These are phyloP conservation scores for Plasmodium gaboni DNA, from an alignment of 169 alveolate genomes.

Conservation along the genomic window DNA sequence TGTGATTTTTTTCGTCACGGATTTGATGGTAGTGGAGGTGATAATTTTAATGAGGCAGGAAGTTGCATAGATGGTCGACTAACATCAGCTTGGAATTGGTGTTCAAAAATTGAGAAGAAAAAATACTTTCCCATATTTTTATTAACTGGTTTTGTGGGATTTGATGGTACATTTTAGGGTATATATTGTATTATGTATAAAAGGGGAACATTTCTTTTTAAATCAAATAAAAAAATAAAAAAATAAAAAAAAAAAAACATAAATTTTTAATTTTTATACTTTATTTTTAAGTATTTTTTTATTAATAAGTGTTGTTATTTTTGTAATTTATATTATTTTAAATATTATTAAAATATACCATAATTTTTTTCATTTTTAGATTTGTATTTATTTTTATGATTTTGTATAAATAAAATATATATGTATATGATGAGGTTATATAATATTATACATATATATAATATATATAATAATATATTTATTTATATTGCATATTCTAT, in stretches of 20 bases:
- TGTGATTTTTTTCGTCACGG: conserved; percentile 95
- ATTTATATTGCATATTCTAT: no score
- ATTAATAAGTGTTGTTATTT: no score
- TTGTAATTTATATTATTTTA: no score
- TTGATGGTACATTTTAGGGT: conserved; percentile 88
- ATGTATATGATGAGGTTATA: no score
- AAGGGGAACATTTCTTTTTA: background rate
- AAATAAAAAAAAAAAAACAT: background rate
- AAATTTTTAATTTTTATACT: no score
- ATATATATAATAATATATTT: no score
- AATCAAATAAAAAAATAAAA: conserved; percentile 1
- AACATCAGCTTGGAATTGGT: conserved; percentile 96
- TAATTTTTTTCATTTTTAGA: no score
- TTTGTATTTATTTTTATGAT: no score
- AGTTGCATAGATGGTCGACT: conserved; percentile 96
- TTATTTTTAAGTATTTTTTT: no score
- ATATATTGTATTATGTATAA: background rate
- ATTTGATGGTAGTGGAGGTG: conserved; percentile 96
- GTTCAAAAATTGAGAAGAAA: conserved; percentile 93
- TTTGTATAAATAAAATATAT: no score
- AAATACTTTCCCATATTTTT: conserved; percentile 92
- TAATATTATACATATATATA: no score
- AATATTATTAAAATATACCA: no score
- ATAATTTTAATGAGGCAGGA: conserved; percentile 95
- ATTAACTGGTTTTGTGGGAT: conserved; percentile 94